These are phyloP conservation scores for Neurospora sp. DNA, from an alignment of 495 filamentous ascomycete genomes.

Conservation along the genomic window DNA sequence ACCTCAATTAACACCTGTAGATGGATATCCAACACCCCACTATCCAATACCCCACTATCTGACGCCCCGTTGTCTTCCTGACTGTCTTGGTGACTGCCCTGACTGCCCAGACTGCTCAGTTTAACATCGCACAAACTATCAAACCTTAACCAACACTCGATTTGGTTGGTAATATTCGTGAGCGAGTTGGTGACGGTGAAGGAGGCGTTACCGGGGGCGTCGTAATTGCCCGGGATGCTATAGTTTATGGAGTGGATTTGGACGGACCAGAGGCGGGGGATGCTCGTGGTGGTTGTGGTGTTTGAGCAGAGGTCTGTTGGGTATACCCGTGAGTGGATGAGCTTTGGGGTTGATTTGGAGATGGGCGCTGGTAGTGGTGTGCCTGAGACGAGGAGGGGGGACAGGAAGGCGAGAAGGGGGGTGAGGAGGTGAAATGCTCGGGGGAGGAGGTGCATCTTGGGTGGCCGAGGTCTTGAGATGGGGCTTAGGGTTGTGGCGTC, in stretches of 20 bases:
- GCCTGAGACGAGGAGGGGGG: not conserved
- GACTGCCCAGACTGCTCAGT: not conserved
- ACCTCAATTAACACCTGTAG: not conserved
- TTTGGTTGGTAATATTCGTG: not conserved
- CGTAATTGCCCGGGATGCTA: not conserved
- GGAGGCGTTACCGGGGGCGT: not conserved
- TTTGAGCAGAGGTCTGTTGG: not conserved
- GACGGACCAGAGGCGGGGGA: slow-evolving; percentile 3
- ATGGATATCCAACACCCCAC: not conserved
- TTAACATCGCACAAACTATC: slow-evolving; percentile 4
- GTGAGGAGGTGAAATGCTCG: not conserved
- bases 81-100: too few species aligned
- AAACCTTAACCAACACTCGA: not conserved
- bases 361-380: not conserved
- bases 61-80: too few species aligned
- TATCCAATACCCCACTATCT: not conserved
- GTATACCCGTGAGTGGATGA: not conserved
- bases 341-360: too few species aligned
- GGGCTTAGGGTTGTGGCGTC: not conserved
- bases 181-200: slow-evolving; percentile 1
- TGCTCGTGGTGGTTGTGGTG: not conserved
- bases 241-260: not conserved
- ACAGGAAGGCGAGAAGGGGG: not conserved
- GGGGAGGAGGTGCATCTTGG: not conserved
- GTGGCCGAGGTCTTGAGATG: not conserved